These are phyloP conservation scores for Globisporangium camurandrum DNA, from an alignment of 352 stramenopile genomes.

Conservation along the genomic window DNA sequence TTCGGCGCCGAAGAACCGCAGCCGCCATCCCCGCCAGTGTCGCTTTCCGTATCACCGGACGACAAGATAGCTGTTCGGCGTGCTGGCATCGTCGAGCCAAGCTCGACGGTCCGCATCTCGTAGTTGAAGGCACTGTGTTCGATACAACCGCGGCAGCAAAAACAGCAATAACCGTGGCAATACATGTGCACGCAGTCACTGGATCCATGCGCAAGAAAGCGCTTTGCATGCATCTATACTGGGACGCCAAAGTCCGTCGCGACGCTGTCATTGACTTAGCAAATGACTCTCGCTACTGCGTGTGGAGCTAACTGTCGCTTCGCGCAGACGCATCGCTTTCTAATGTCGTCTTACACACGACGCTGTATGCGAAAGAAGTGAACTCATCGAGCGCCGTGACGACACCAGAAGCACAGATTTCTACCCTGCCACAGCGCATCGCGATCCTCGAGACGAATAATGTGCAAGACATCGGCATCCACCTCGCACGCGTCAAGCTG, in stretches of 20 bases:
- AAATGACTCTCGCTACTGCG: constrained; percentile 35
- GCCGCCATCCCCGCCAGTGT: too few species aligned
- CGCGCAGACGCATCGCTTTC: too few species aligned
- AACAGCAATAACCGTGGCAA: not conserved
- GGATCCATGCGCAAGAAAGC: constrained; percentile 10
- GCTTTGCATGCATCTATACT: constrained; percentile 11
- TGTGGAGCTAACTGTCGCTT: constrained; percentile 39
- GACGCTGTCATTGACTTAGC: too few species aligned
- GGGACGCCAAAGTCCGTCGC: constrained; percentile 7
- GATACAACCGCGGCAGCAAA: not conserved
- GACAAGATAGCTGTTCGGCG: constrained; percentile 45
- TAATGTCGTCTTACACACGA: constrained; percentile 59
- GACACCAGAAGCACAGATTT: too few species aligned
- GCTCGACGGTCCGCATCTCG: constrained; percentile 10
- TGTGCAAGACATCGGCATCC: constrained; percentile 80
- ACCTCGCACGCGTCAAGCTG: constrained; percentile 64
- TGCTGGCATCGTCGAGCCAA: constrained; percentile 23
- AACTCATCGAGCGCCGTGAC: too few species aligned
- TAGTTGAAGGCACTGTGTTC: too few species aligned
- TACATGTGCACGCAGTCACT: too few species aligned
- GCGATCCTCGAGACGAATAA: constrained; percentile 79
- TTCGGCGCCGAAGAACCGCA: too few species aligned
- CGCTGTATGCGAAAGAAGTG: constrained; percentile 44
- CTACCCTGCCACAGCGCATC: too few species aligned
- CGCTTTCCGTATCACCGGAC: too few species aligned